Conservation (phyloP, 352 stramenopile genomes). For the Elongisporangium prolatum region DNA sequence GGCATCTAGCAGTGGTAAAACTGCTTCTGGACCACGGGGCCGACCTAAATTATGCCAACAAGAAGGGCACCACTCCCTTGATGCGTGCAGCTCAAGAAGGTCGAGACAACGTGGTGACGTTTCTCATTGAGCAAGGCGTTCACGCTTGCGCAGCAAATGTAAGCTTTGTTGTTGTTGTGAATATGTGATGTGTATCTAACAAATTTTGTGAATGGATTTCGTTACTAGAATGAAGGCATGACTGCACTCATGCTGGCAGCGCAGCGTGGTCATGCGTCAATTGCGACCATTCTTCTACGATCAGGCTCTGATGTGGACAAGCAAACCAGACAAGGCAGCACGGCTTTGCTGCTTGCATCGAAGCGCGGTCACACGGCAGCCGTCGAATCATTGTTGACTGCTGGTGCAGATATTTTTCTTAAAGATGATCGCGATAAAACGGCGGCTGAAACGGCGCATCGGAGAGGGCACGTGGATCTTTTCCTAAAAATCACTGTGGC, state of each 20-base stretch:
- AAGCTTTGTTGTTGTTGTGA: conserved; percentile 5
- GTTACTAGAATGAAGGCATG: conserved; percentile 76
- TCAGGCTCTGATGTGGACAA: conserved; percentile 86
- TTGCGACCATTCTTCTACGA: conserved; percentile 77
- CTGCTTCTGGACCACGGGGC: conserved; percentile 65
- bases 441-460: conserved; percentile 74
- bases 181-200: neutral
- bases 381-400: conserved; percentile 74
- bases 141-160: conserved; percentile 73
- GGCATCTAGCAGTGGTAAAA: conserved; percentile 66
- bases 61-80: conserved; percentile 82
- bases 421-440: conserved; percentile 88
- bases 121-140: conserved; percentile 64
- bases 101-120: conserved; percentile 68
- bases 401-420: conserved; percentile 81
- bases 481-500: conserved; percentile 83
- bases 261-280: conserved; percentile 75
- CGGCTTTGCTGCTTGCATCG: conserved; percentile 73
- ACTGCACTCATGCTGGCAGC: conserved; percentile 84
- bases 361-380: conserved; percentile 78
- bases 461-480: conserved; percentile 75
- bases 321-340: conserved; percentile 83
- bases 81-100: conserved; percentile 87
- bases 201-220: neutral
- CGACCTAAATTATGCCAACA: conserved; percentile 82